Percentiles rank a stretch among this genome's conserved stretches.
Conservation (phyloP, 768 basidiomycete genomes). For the Paxillus ammoniavirescens region DNA sequence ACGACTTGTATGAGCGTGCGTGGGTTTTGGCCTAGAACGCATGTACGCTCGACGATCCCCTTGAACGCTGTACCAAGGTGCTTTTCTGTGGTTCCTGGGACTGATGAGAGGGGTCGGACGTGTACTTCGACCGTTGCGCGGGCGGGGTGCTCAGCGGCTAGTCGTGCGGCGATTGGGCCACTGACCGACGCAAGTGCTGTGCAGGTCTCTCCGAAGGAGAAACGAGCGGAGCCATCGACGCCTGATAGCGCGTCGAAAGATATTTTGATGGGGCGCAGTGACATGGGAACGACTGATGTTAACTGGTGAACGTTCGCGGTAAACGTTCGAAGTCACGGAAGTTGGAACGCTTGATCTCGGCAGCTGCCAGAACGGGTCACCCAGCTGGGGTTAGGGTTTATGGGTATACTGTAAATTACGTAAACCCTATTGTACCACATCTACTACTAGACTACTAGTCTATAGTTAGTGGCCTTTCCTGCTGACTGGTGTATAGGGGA, state of each 20-base stretch:
- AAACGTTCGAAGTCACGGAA: too few species aligned
- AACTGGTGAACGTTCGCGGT: too few species aligned
- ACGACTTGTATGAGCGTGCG: constrained; percentile 78
- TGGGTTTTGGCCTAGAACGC: constrained; percentile 68
- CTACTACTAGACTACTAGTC: too few species aligned
- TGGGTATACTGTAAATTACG: too few species aligned
- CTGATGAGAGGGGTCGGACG: constrained; percentile 65
- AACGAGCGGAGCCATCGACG: constrained; percentile 76
- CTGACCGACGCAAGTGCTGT: constrained; percentile 69
- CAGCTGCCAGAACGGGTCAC: too few species aligned
- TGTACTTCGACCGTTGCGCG: constrained; percentile 74
- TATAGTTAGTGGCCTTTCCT: too few species aligned
- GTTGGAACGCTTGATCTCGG: too few species aligned
- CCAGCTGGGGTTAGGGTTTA: background rate
- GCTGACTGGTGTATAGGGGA: too few species aligned
- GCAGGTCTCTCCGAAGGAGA: constrained; percentile 33
- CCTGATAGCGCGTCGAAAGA: constrained; percentile 61
- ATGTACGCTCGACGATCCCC: constrained; percentile 54
- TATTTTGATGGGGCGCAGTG: constrained; percentile 30
- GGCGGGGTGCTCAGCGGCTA: constrained; percentile 66
- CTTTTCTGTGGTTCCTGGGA: constrained; percentile 71
- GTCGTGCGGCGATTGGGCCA: constrained; percentile 77
- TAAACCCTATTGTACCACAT: too few species aligned
- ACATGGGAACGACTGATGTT: background rate
- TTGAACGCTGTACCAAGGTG: constrained; percentile 53